Evolutionary conservation across 345 rosid species (phyloP), one percentile per base, ranked within the genome.

Genomic region (Barbarea vulgaris): DNA sequence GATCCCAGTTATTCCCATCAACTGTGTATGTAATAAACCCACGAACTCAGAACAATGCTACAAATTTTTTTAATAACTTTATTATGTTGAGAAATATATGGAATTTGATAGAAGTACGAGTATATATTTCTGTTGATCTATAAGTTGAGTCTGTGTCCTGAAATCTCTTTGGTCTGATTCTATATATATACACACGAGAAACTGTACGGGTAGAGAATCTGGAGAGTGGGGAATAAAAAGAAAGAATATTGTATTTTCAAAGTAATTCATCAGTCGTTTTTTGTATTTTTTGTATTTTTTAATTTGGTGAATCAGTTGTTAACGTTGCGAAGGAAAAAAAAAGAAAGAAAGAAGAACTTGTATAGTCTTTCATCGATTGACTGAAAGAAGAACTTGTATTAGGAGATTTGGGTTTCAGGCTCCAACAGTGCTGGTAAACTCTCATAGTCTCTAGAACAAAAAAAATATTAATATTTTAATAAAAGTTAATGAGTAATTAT

Each of bases 1-100:
- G 60, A 78, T 78, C 69, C 67, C 69, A 50, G 9, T 65, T 65
- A 64, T 72, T 77, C 77, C 77, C 81, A 78, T 72, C 73, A 51
- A 59, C 58, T 50, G 30, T 64, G 27, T 34, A 6, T 22, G 22
- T 44, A 44, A 41, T 58, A 53, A 62, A 36, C 61, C 41, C 22
- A 34, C 9, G 7, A 58, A 13, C 47, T 59, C 60, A 36, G 41
- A 67, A 54, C 52, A 37, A 24, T 11, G 7, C 21, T 50, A 17
- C 12, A 50, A 14, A 46, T 33, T 44, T 17, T 10, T 10, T 22
- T 9, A 0, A 11, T 4, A 17, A 34, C 6, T 65, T 18, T 57
- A 22, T 3, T 54, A 30, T 62, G 56, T 52, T 39, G n/a, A n/a
- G n/a, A n/a, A n/a, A 41, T 37, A 42, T 51, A 56, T 58, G 14